Evolutionary conservation across 2,329 filamentous ascomycete species (phyloP).

Genomic region (Spiromastix sp.): DNA sequence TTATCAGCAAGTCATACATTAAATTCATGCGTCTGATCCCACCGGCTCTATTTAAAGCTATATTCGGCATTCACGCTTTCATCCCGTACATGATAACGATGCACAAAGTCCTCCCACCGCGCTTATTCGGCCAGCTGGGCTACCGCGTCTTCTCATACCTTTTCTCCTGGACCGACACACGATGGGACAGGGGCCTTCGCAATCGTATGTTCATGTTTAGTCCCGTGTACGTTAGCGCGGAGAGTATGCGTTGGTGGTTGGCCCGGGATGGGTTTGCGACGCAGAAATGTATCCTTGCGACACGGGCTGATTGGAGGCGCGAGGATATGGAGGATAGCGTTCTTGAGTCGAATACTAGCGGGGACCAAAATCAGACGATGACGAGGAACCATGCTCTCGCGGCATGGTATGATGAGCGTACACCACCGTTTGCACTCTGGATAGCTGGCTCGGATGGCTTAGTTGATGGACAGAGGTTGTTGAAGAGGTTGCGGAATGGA

Average conservation of each 20-base stretch:
- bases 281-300: slow-evolving; percentile 80
- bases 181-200: slow-evolving; percentile 73
- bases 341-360: slow-evolving; percentile 2
- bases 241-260: slow-evolving; percentile 94
- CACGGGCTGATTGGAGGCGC: slow-evolving; percentile 59
- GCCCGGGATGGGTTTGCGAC: slow-evolving; percentile 74
- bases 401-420: slow-evolving; percentile 73
- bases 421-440: slow-evolving; percentile 81
- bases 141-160: slow-evolving; percentile 85
- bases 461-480: slow-evolving; percentile 67
- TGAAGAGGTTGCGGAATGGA: slow-evolving; percentile 63
- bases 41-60: slow-evolving; percentile 61
- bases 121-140: slow-evolving; percentile 67
- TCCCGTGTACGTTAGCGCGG: slow-evolving; percentile 79
- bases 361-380: background rate
- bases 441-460: slow-evolving; percentile 72
- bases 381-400: slow-evolving; percentile 18
- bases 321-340: slow-evolving; percentile 34
- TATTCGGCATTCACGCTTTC: slow-evolving; percentile 89
- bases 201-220: slow-evolving; percentile 85
- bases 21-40: slow-evolving; percentile 80
- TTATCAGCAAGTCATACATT: slow-evolving; percentile 82
- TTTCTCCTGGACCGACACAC: slow-evolving; percentile 74
- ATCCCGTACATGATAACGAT: slow-evolving; percentile 90
- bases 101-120: slow-evolving; percentile 55